phyloP scores from a whole-genome alignment of 257 asterid genomes.

The Primulina tabacum region DNA sequence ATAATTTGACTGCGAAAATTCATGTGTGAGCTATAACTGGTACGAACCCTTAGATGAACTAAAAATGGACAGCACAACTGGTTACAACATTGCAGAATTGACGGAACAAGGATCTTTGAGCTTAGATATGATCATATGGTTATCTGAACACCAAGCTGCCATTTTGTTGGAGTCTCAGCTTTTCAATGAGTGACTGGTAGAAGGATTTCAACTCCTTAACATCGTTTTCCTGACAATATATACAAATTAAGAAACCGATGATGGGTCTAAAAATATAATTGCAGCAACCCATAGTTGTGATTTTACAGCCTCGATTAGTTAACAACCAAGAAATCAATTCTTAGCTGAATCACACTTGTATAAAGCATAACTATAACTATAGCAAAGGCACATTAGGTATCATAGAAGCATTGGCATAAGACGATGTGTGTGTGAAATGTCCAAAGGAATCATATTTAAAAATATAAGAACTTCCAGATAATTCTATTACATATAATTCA shows the following conservation, averaged over 20 bases:
- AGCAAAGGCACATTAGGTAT: background rate
- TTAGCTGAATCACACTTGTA: background rate
- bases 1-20: background rate
- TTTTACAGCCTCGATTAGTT: background rate
- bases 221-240: constrained; percentile 61
- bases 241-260: background rate
- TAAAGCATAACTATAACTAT: background rate
- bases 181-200: constrained; percentile 76
- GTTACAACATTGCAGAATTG: constrained; percentile 31
- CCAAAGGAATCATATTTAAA: background rate
- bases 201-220: constrained; percentile 66
- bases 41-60: constrained; percentile 34
- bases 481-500: too few species aligned
- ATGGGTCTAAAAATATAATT: background rate
- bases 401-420: background rate
- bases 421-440: background rate
- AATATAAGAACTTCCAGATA: background rate
- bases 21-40: constrained; percentile 8
- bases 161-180: constrained; percentile 74
- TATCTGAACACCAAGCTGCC: constrained; percentile 86
- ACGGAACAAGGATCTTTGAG: constrained; percentile 11
- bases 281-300: background rate
- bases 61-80: constrained; percentile 28
- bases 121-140: constrained; percentile 21
- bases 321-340: background rate